Conservation (phyloP, 75 land plant genomes). For the Pseudotsuga menziesii region DNA sequence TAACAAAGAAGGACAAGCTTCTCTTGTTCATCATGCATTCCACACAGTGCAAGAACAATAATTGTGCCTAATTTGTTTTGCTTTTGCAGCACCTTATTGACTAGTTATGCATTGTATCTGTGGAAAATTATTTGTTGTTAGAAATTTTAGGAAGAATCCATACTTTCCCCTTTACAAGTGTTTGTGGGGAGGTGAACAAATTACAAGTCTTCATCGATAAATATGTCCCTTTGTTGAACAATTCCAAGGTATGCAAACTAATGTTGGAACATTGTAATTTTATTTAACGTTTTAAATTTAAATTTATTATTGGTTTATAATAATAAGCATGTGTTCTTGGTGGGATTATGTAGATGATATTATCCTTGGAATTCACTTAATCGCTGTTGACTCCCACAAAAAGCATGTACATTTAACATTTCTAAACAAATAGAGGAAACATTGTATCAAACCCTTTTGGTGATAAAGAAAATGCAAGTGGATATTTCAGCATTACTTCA, state of each 20-base stretch:
- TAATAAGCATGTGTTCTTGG: background rate
- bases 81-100: conserved; percentile 57
- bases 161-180: conserved; percentile 21
- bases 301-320: background rate
- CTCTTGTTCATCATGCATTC: too few species aligned
- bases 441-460: conserved; percentile 27
- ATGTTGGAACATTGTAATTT: background rate
- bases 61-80: background rate
- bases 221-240: conserved; percentile 21
- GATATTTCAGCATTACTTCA: conserved; percentile 9
- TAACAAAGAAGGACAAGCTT: too few species aligned
- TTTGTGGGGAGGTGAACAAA: conserved; percentile 18
- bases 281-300: background rate
- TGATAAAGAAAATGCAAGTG: conserved; percentile 24
- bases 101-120: conserved; percentile 23
- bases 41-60: too few species aligned
- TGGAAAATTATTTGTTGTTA: conserved; percentile 43
- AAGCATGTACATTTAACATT: conserved; percentile 19
- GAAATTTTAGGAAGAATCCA: conserved; percentile 34
- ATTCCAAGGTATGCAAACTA: conserved; percentile 41
- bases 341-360: conserved; percentile 44
- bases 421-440: conserved; percentile 38
- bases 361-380: conserved; percentile 24
- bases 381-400: background rate
- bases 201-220: conserved; percentile 25